phyloP scores from a whole-genome alignment of 225 moss, liverwort and hornwort species.

The Lunularia cruciata region DNA sequence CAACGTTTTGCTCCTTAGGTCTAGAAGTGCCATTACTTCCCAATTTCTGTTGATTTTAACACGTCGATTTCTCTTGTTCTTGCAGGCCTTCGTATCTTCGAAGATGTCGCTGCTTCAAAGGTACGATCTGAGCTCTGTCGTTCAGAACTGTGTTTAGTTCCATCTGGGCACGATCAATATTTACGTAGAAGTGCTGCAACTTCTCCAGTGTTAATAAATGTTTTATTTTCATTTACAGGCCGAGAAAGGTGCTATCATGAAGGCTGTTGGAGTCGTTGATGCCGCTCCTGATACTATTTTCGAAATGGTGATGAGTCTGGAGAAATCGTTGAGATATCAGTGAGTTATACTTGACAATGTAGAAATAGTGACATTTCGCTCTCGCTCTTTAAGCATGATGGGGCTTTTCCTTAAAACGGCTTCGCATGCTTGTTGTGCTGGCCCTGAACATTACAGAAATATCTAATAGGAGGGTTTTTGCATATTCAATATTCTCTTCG shows the following conservation, averaged over 20 bases:
- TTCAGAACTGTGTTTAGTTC: not conserved
- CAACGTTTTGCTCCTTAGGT: too few relatives aligned
- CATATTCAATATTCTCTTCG: too few relatives aligned
- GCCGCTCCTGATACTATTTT: constrained; percentile 56
- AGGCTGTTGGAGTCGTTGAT: constrained; percentile 75
- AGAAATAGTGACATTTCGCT: too few relatives aligned
- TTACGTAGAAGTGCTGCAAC: too few relatives aligned
- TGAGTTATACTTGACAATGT: constrained; percentile 31
- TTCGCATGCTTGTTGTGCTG: too few relatives aligned
- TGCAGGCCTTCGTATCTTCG: constrained; percentile 73
- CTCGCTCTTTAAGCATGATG: too few relatives aligned
- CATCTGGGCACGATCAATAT: not conserved
- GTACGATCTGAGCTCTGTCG: constrained; percentile 32
- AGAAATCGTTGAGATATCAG: constrained; percentile 63
- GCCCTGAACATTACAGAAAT: too few relatives aligned
- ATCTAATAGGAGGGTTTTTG: too few relatives aligned
- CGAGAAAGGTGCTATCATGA: constrained; percentile 72
- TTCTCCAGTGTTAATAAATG: too few relatives aligned
- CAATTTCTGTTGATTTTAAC: not conserved
- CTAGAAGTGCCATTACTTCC: too few relatives aligned
- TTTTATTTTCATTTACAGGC: too few relatives aligned
- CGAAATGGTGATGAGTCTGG: constrained; percentile 75
- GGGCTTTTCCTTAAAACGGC: too few relatives aligned
- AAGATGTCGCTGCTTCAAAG: constrained; percentile 68
- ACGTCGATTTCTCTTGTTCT: not conserved